Base-by-base conservation (phyloP, 2,329 filamentous ascomycete species). In the Stemphylium vesicarium region DNA sequence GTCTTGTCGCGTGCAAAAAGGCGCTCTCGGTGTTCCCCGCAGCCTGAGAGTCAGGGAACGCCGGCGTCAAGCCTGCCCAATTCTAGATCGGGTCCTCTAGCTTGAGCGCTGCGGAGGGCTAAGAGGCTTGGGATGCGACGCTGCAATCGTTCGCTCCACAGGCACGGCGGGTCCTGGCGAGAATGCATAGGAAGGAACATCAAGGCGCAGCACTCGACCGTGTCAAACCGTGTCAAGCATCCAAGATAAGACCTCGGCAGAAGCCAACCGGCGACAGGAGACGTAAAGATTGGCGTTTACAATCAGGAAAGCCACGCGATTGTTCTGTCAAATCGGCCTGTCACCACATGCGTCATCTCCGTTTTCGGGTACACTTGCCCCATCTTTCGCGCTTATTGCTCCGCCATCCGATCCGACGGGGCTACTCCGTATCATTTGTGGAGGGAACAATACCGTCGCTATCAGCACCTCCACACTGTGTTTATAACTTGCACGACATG, bases 111-210 rank as follows among this genome's bases (percentile, higher is more conserved):
- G 24, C 39, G 39, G 37, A 18, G 36, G 33, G 37, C 40, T 44
- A 31, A 24, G n/a, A 22, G 48, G 32, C 18, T 31, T 46, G 20
- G 44, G 29, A 36, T 53, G 50, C 29, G 43, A 53, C 43, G 50
- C 42, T 53, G 50, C 37, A 48, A 53, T 49, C 43, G 50, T 49
- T 48, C 37, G 37, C 43, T 48, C 50, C 50, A 53, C 50, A 26
- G 35, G n/a, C 42, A 48, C 12, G 29, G 43, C 32, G 31, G 31
- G 32, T 24, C 42, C 32, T 22, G 13, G 20, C 32, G 13, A 36
- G 32, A 26, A 22, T 45, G 31, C 32, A 24, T 16, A 18, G 1
- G 31, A 16, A 45, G 42, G 42, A 45, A 26, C 32, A 45, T 16
- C 32, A 36, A 45, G 42, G 42, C 42, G 32, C 32, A 4, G 31